Evolutionary conservation across 1,284 basidiomycete genomes (phyloP).

Genomic region (Malassezia yamatoensis): DNA sequence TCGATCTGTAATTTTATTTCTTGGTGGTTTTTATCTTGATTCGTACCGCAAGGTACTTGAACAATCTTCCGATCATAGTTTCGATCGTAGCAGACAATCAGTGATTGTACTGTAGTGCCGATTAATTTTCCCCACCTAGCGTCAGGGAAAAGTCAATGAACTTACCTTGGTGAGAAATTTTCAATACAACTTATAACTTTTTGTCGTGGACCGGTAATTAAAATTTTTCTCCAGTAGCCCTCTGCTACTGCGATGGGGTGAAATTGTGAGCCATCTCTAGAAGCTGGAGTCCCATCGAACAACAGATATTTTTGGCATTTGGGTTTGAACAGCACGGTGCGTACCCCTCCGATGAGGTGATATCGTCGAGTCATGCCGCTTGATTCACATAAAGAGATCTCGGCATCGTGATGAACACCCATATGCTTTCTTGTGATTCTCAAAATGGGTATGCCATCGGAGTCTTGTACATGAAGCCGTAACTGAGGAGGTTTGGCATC

Average conservation of each 20-base stretch:
- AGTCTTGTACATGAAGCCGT: background rate
- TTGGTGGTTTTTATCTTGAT: background rate
- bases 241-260: background rate
- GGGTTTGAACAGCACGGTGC: background rate
- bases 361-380: background rate
- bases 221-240: background rate
- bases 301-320: background rate
- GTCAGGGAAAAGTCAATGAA: background rate
- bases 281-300: background rate
- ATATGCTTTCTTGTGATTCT: background rate
- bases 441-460: background rate
- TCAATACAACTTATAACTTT: background rate
- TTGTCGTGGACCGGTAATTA: background rate
- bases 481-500: background rate
- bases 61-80: background rate
- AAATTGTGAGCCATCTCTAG: background rate
- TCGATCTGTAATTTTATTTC: background rate
- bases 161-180: background rate
- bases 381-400: background rate
- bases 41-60: background rate
- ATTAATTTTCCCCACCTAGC: background rate
- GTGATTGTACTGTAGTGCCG: background rate
- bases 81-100: background rate
- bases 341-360: background rate
- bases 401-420: background rate